Base-by-base conservation (phyloP, 768 basidiomycete genomes). In the Tricholoma furcatifolium region DNA sequence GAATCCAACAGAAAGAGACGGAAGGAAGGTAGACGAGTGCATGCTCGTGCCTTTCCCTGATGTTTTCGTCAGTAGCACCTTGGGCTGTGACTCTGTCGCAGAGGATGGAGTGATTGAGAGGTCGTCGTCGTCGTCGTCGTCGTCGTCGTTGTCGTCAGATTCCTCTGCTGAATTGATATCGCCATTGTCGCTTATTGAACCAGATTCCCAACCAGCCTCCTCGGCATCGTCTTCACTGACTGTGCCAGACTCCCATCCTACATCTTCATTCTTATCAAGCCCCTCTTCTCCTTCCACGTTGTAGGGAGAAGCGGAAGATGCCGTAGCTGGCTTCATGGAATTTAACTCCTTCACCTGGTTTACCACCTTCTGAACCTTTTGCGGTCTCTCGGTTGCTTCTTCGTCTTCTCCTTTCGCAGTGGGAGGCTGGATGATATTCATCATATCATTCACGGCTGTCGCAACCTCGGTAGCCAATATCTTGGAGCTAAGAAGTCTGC, bases 1-100 rank as follows among this genome's bases (percentile, higher is more conserved):
- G 66, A 88, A 99, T 2, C 95, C 96, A 11, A 88, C 84, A 0
- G 91, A 79, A 21, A 98, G 82, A 2, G 91, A 89, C 21, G 97
- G 96, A 2, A 98, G 77, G 72, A 98, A 99, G 1, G 83, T 78
- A 51, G 86, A n/a, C n/a, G n/a, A 78, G 60, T 76, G 61, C 51
- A 64, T 62, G 42, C 65, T 61, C 15, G 60, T 41, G 15, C 65
- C 43, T 46, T 63, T 65, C 31, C 57, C 30, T 14, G 65, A 62
- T 17, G 50, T 20, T 24, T 54, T 54, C 20, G 66, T 70, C 3
- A 67, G 68, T 51, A 65, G 61, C 20, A 48, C 39, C 36, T 59
- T 65, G 10, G 63, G 38, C 39, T 48, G 44, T 11, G 51, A 27
- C 31, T 58, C 47, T 50, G 65, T 65, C 43, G 64, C 34, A 12